Evolutionary conservation across 192 early-diverging fungal genomes (phyloP).

Genomic region (Thamnidium elegans): DNA sequence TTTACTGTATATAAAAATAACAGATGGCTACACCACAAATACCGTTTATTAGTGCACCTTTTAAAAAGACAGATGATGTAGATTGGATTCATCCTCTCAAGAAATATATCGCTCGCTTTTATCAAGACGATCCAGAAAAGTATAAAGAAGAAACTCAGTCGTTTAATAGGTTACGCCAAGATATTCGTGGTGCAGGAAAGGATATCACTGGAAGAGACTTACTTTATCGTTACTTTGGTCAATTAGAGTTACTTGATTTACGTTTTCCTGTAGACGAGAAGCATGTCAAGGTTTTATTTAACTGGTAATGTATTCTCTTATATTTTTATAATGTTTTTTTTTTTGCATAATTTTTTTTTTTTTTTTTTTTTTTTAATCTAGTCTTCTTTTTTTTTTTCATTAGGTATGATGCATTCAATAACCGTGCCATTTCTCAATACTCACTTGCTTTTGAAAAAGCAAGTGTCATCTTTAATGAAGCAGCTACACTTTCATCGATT

Average conservation of each 20-base stretch:
- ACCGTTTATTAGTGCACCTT: conserved; percentile 62
- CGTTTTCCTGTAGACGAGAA: conserved; percentile 94
- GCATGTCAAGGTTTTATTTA: conserved; percentile 83
- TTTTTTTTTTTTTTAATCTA: conserved; percentile 14
- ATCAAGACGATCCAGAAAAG: conserved; percentile 93
- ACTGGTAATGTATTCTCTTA: too few species aligned
- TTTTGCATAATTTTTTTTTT: conserved; percentile 14
- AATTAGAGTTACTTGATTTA: conserved; percentile 90
- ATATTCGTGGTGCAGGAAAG: conserved; percentile 92
- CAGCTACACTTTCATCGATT: conserved; percentile 71
- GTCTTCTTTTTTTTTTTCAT: not conserved
- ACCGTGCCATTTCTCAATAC: conserved; percentile 75
- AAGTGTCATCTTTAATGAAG: conserved; percentile 92
- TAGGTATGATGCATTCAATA: conserved; percentile 83
- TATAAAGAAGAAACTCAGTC: conserved; percentile 79
- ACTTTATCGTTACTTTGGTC: conserved; percentile 94
- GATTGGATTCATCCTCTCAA: conserved; percentile 88
- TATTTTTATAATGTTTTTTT: conserved; percentile 9
- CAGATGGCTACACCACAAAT: conserved; percentile 43
- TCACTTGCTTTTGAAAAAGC: conserved; percentile 98
- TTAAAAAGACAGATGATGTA: conserved; percentile 87
- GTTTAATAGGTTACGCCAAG: conserved; percentile 90
- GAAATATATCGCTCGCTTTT: conserved; percentile 76
- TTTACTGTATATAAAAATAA: conserved; percentile 3
- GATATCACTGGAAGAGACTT: conserved; percentile 92